Conservation (phyloP, 331 rosid species). For the Cucumis variabilis region DNA sequence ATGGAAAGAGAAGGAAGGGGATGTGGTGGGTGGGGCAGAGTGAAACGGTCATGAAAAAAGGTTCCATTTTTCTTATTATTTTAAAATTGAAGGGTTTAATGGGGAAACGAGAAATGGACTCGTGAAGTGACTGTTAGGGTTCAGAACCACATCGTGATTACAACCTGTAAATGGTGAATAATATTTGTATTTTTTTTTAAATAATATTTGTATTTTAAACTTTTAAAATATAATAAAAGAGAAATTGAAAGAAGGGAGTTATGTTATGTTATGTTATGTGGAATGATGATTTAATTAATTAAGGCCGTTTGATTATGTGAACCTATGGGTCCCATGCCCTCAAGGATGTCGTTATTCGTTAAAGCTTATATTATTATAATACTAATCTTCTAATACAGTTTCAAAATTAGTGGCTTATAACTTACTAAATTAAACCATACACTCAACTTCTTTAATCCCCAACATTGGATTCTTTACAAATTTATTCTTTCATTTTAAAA, state of each 20-base stretch:
- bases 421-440: too few relatives aligned
- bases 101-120: slow-evolving; percentile 14
- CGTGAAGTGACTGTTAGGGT: not conserved
- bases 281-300: not conserved
- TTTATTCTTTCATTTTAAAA: too few relatives aligned
- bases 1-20: not conserved
- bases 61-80: too few relatives aligned
- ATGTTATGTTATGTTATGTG: not conserved
- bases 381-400: too few relatives aligned
- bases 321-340: not conserved
- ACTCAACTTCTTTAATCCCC: too few relatives aligned
- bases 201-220: too few relatives aligned
- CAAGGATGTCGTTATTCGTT: not conserved
- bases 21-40: slow-evolving; percentile 30
- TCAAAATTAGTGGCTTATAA: too few relatives aligned
- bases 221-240: too few relatives aligned
- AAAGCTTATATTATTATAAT: not conserved
- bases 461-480: too few relatives aligned
- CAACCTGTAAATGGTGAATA: not conserved
- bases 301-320: not conserved
- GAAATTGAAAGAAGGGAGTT: too few relatives aligned
- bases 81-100: not conserved
- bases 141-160: not conserved
- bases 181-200: too few relatives aligned
- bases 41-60: slow-evolving; percentile 23